Evolutionary conservation across 2,329 filamentous ascomycete species (phyloP), one percentile per base, ranked within the genome.

Genomic region (Aspergillus pseudoviridinutans): DNA sequence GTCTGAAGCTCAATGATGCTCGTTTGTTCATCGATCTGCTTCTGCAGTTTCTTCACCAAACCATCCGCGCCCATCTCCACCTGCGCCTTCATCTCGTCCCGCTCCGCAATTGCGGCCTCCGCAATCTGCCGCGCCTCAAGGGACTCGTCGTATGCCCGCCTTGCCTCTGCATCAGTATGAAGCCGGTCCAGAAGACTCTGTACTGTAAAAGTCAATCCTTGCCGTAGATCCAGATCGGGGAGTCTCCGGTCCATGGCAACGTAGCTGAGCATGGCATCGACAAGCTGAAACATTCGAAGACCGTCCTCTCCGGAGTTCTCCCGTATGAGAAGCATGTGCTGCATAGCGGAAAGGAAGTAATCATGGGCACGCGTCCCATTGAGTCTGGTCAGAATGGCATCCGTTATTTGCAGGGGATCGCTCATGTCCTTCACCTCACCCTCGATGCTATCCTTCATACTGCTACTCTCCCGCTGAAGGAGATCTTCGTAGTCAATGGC

Each of bases 401-500:
- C 92, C 6, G 90, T 92, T 62, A 99, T 97, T 75, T 97, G 92
- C 49, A 87, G 80, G 1, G 94, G 94, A 73, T 99, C 93, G 67
- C 87, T 95, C 71, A 99, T 84, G 73, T 99, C 94, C 77, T 91
- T 95, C 67, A 90, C 84, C 58, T 96, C 92, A 29, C 86, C 89
- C 66, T 95, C 91, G 58, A 92, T 81, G 66, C 85, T 90, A 71
- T 97, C 93, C 72, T 94, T 90, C 76, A 95, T 90, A 72, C 91
- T 96, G 72, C 86, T 93, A 67, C 88, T 90, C 76, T 97, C 94
- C 61, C 88, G 84, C 75, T 97, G 93, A 50, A 97, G 85, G 76
- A 97, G 88, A 73, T 97, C 94, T 78, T 99, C 94, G 72, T 97
- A 97, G 78, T 99, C 94, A 73, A 97, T 96, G 55, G 91, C 92